phyloP scores from a whole-genome alignment of 208 protist genomes.

The Zelonia costaricensis region DNA sequence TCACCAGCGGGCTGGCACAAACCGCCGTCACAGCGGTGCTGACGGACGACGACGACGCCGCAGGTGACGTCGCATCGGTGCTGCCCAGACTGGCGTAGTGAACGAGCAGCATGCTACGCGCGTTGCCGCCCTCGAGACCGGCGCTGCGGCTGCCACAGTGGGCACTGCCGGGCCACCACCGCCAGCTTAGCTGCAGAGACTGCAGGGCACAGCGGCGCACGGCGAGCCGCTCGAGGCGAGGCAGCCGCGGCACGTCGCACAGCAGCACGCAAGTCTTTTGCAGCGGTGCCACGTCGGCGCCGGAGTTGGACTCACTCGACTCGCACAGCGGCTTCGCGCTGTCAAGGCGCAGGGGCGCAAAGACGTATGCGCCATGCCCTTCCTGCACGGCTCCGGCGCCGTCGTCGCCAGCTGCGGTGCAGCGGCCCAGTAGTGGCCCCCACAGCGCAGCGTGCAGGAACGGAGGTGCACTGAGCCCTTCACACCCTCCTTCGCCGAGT shows the following conservation, averaged over 20 bases:
- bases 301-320: not conserved
- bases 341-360: no score
- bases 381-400: no score
- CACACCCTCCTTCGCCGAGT: not conserved
- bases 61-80: no score
- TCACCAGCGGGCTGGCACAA: slow-evolving; percentile 1
- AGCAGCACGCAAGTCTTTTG: no score
- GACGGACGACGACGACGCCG: not conserved
- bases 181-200: slow-evolving; percentile 15
- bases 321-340: not conserved
- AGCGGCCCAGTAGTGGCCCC: not conserved
- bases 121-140: not conserved
- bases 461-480: no score
- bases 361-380: no score
- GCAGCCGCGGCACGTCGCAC: slow-evolving; percentile 9
- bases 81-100: no score
- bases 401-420: not conserved
- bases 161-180: slow-evolving; percentile 2
- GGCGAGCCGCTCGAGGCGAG: not conserved
- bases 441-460: not conserved
- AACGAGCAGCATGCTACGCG: no score
- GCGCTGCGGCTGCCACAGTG: not conserved
- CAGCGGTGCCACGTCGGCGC: no score
- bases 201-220: slow-evolving; percentile 10
- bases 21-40: not conserved